Base-by-base conservation (phyloP, 202 grass and related monocot species). In the Eragrostis tef region DNA sequence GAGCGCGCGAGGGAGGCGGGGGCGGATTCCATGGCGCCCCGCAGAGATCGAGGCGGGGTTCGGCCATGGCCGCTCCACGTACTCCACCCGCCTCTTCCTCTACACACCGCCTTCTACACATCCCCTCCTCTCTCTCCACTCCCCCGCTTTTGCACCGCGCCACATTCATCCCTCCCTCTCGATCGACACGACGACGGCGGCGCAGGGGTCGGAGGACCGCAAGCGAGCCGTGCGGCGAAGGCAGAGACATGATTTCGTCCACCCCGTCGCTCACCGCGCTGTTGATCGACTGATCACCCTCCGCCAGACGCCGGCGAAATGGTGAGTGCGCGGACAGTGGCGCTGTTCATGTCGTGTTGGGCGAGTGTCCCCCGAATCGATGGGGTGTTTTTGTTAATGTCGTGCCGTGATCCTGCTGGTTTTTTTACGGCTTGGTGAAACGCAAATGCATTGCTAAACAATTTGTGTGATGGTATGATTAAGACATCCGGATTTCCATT, bases 11-110 rank as follows among this genome's bases (percentile, higher is more conserved):
- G 79, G 11, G 74, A 71, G 56, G 65, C 24, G 72, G 65, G 65
- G 78, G 82, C 26, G 26, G 57, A 77, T 76, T 81, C 36, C 82
- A 88, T 83, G 89, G 89, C 82, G 69, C 85, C 82, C 89, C 89
- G 85, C 59, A 91, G 74, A 88, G 76, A 86, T 86, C 70, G 86
- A 91, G 42, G 20, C 34, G 39, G 62, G 74, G 85, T 44, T 52
- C 46, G 58, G 80, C 56, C 84, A 80, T 90, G 84, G 88, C 70
- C 86, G 59, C 64, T 79, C 79, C 83, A 86, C 74, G 78, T 80
- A 79, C 64, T 88, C 79, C 81, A 20, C 25, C 64, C 77, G 24
- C 51, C 51, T 14, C 36, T 7, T 56, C 13, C 67, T 1, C 73
- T 27, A 47, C 73, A n/a, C 73, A 78, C 73, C 31, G 16, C 57